phyloP scores from a whole-genome alignment of 2,329 filamentous ascomycete species.

The Exophiala lecanii-corni region DNA sequence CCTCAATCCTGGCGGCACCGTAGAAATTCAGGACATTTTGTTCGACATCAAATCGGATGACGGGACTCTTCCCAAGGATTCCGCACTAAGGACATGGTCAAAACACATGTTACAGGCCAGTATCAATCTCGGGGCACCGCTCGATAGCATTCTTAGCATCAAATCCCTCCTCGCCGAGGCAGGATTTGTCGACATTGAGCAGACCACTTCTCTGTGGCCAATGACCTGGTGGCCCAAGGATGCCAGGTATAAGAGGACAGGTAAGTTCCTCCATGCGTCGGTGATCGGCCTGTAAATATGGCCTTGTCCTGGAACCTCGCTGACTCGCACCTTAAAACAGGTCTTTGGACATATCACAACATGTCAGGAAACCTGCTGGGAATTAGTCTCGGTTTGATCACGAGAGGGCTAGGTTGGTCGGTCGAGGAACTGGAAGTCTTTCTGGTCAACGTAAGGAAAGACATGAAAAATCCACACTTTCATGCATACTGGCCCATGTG shows the following conservation, averaged over 20 bases:
- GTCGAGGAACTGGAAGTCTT: constrained; percentile 31
- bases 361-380: constrained; percentile 28
- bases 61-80: constrained; percentile 13
- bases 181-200: constrained; percentile 27
- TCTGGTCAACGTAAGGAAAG: constrained; percentile 31
- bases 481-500: constrained; percentile 26
- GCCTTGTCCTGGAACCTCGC: too few relatives aligned
- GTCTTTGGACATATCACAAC: constrained; percentile 22
- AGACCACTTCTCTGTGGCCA: constrained; percentile 25
- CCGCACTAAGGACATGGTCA: constrained; percentile 13
- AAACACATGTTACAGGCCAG: constrained; percentile 17
- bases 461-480: constrained; percentile 31
- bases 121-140: constrained; percentile 12
- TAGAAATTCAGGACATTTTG: constrained; percentile 33
- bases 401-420: constrained; percentile 24
- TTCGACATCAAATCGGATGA: constrained; percentile 15
- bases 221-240: constrained; percentile 33
- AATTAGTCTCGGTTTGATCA: constrained; percentile 27
- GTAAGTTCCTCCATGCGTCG: neutral
- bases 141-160: constrained; percentile 14
- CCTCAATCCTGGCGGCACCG: constrained; percentile 39
- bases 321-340: neutral
- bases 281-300: neutral
- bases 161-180: constrained; percentile 20
- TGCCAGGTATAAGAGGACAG: constrained; percentile 25